These are phyloP conservation scores for Poa pratensis DNA, from an alignment of 176 grass and related monocot species.

Conservation along the genomic window DNA sequence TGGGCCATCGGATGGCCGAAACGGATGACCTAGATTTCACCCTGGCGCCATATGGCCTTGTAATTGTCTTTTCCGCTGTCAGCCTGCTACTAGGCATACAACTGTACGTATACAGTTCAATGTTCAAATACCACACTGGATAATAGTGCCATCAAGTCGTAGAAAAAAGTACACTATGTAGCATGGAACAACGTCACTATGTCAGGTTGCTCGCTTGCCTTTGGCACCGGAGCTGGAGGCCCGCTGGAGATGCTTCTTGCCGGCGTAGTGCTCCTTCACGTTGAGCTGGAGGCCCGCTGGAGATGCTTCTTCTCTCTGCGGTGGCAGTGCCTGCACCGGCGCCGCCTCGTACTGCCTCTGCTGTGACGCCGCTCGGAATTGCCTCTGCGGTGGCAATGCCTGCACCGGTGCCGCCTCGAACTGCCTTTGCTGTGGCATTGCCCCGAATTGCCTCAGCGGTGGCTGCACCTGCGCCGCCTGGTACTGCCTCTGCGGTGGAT, in stretches of 20 bases:
- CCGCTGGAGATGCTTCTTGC: slow-evolving; percentile 34
- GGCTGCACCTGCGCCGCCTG: not conserved
- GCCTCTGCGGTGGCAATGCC: not conserved
- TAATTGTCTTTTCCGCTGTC: too few relatives aligned
- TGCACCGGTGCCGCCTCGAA: not conserved
- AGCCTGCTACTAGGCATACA: not conserved
- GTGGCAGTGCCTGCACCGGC: not conserved
- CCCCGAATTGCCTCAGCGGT: not conserved
- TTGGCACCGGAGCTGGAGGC: not conserved
- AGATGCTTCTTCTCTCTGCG: slow-evolving; percentile 39
- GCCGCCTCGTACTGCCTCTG: not conserved
- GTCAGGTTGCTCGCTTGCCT: slow-evolving; percentile 28
- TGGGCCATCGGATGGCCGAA: too few relatives aligned
- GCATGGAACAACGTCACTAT: slow-evolving; percentile 13
- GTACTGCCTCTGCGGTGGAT: not conserved
- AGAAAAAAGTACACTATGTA: too few relatives aligned
- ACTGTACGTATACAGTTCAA: not conserved
- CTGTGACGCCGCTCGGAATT: not conserved
- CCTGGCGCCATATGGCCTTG: too few relatives aligned
- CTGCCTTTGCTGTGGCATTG: not conserved
- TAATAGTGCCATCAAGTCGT: not conserved
- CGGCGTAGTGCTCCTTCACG: slow-evolving; percentile 46
- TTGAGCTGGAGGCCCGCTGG: slow-evolving; percentile 31
- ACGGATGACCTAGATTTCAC: too few relatives aligned
- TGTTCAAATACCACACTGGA: not conserved